Evolutionary conservation across 768 basidiomycete species (phyloP), one percentile per base, ranked within the genome.

Genomic region (Tylopilus sp.): DNA sequence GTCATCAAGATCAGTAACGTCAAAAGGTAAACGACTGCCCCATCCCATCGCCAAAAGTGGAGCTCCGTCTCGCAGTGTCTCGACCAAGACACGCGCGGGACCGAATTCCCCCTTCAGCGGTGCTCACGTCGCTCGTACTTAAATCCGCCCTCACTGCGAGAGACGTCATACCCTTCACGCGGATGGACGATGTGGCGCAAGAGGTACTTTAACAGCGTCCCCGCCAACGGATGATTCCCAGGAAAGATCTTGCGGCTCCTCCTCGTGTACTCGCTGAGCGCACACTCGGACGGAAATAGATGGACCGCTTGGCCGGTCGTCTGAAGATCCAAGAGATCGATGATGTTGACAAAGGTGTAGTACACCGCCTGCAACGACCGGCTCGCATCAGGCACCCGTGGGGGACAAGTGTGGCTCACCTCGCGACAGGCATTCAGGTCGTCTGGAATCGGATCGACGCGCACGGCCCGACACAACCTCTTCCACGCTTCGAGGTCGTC

Each of bases 241-340:
- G 58, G 56, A 9, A 59, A 59, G 19, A 17, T 50, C 26, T 55
- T 59, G 11, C 59, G 53, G 0, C 50, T 52, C 22, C 14, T 12
- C 14, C 4, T n/a, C 3, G 50, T 52, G 12, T 52, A 52, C 11
- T 17, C 9, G 43, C 50, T 36, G 2, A 45, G 50, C 11, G 26
- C 43, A 1, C 21, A 26, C 43, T 52, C 50, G 11, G 50, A 44
- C 6, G 28, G 6, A 17, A 52, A 45, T 26, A n/a, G 16, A 3
- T 1, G 14, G 2, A 52, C 43, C 7, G 28, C 28, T 6, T 13
- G 21, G 11, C 21, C 7, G 2, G 50, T 44, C 6, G 14, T 36
- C 37, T 10, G 13, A 8, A 21, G 3, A 11, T 52, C 50, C 21
- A 52, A n/a, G n/a, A n/a, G n/a, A n/a, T n/a, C n/a, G n/a, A n/a